Evolutionary conservation across 2,329 filamentous ascomycete species (phyloP), one percentile per base, ranked within the genome.

Genomic region (Paecilomyces dactylethromorphus): DNA sequence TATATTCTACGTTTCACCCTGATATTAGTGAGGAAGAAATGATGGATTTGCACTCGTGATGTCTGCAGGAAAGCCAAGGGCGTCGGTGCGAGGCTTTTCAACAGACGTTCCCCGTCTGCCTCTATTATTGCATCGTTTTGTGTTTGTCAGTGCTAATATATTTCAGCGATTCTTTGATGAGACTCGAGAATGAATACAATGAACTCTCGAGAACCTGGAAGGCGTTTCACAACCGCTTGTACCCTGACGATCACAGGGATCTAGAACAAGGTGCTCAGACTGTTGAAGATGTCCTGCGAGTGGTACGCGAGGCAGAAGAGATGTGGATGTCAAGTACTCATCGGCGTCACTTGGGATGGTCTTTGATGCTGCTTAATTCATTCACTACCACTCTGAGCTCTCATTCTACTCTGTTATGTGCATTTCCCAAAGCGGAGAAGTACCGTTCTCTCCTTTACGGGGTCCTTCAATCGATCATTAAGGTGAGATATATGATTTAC

Each of bases 101-200:
- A 45, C 39, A 29, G 22, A 12, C 26, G 5, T 45, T 31, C 24
- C 4, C 22, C 18, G 21, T 52, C 21, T 21, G 15, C 18, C 15
- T 45, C 18, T 2, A 29, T 22, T 29, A 13, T 56, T 3, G 31
- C 18, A 24, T 49, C 5, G 13, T 21, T 8, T 22, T 24, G 1
- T 49, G 39, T 21, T 29, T 10, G 18, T 45, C 33, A 12, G 15
- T 29, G 13, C 24, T 26, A 18, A 49, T 10, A 18, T 31, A 5
- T 24, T 31, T 22, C 52, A 74, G 71, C 18, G 63, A 67, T 31
- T 65, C 68, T n/a, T 62, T 65, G 15, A 69, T 66, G 4, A 67
- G 65, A 57, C 71, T 76, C 52, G 73, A 76, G 59, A 64, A 74
- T 57, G 73, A 76, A 66, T 70, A 69, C 54, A 74, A 72, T 60